Percentiles rank a stretch among this genome's conserved stretches.
These are phyloP conservation scores for Talinum fruticosum DNA, from an alignment of 148 eudicot species.

Conservation along the genomic window DNA sequence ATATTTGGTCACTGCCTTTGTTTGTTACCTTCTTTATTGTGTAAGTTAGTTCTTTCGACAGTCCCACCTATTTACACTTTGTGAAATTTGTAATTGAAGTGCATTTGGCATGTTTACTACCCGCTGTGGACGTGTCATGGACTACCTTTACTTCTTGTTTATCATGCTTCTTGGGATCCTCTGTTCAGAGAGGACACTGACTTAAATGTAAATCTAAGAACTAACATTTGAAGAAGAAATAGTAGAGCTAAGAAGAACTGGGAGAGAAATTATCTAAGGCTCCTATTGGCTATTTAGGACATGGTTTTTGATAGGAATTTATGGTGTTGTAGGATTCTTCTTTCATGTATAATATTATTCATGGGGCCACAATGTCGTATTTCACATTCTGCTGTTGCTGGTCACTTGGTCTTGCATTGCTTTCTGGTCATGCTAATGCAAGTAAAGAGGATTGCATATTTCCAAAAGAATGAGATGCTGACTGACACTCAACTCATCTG, in stretches of 20 bases:
- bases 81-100: too few species aligned
- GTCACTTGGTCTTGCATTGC: too few species aligned
- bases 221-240: not conserved
- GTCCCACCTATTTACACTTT: not conserved
- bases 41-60: slow-evolving; percentile 32
- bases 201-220: not conserved
- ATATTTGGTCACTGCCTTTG: slow-evolving; percentile 49
- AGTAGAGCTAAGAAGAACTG: not conserved
- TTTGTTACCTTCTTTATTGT: slow-evolving; percentile 57
- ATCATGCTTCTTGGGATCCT: not conserved
- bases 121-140: not conserved
- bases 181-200: not conserved
- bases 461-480: slow-evolving; percentile 11
- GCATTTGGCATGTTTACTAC: not conserved
- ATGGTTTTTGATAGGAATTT: not conserved
- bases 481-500: slow-evolving; percentile 12
- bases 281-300: not conserved
- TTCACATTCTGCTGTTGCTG: too few species aligned
- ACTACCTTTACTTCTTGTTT: not conserved
- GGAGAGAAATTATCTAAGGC: not conserved
- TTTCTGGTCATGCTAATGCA: not conserved
- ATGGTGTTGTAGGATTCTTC: not conserved
- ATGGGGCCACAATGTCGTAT: not conserved
- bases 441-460: not conserved
- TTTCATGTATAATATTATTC: not conserved